These are phyloP conservation scores for Globisporangium splendens DNA, from an alignment of 352 stramenopile genomes.

Conservation along the genomic window DNA sequence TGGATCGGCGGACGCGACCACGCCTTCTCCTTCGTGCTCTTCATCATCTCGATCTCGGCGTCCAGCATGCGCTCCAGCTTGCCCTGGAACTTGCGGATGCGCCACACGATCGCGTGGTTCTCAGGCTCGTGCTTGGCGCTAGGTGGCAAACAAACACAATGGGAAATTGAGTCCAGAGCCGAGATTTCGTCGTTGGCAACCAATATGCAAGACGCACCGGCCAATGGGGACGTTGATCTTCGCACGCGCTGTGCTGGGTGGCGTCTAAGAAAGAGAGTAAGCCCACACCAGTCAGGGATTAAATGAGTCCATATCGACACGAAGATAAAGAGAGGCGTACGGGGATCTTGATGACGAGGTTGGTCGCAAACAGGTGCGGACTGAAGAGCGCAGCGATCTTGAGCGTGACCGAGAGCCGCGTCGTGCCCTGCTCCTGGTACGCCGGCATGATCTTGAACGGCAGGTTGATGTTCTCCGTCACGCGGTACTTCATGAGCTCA, in stretches of 20 bases:
- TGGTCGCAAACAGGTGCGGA: constrained; percentile 94
- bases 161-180: not conserved
- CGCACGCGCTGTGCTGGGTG: constrained; percentile 95
- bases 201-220: constrained; percentile 22
- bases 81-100: constrained; percentile 96
- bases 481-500: constrained; percentile 97
- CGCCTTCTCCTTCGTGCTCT: constrained; percentile 94
- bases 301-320: not conserved
- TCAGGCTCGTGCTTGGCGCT: constrained; percentile 97
- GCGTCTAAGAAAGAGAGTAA: constrained; percentile 28
- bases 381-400: constrained; percentile 93
- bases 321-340: constrained; percentile 21
- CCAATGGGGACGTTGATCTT: constrained; percentile 95
- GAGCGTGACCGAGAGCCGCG: constrained; percentile 73
- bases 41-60: constrained; percentile 96
- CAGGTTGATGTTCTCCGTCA: constrained; percentile 97
- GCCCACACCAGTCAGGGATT: not conserved
- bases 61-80: constrained; percentile 94
- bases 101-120: constrained; percentile 98
- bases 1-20: constrained; percentile 96
- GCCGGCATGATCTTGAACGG: constrained; percentile 98
- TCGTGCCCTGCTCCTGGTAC: constrained; percentile 93
- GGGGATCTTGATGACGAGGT: constrained; percentile 95
- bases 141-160: not conserved
- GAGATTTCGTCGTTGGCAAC: not conserved